Conservation (phyloP, 306 rosid species). For the Trifolium pratense region DNA sequence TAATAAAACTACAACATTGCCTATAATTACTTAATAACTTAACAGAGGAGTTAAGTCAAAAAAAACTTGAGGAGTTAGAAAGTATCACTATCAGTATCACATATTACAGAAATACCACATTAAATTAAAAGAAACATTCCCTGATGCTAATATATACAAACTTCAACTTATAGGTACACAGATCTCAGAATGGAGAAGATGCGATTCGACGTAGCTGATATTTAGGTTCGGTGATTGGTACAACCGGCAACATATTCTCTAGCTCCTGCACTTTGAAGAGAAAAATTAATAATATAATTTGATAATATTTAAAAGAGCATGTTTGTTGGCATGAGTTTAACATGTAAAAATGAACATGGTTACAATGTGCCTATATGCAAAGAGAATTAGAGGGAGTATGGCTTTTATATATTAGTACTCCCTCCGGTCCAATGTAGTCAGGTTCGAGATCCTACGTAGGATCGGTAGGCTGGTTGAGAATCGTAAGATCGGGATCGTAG, state of each 20-base stretch:
- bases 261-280: constrained; percentile 66
- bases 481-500: no score
- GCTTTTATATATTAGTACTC: background rate
- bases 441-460: no score
- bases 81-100: no score
- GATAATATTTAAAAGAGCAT: constrained; percentile 6
- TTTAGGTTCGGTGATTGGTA: constrained; percentile 82
- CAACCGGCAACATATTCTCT: constrained; percentile 68
- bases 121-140: constrained; percentile 29
- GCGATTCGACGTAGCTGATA: constrained; percentile 90
- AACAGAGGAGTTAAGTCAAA: constrained; percentile 11
- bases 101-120: constrained; percentile 37
- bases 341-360: background rate
- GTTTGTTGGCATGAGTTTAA: background rate
- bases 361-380: background rate
- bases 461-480: no score
- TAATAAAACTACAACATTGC: constrained; percentile 41
- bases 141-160: constrained; percentile 45
- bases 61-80: no score
- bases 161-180: constrained; percentile 46
- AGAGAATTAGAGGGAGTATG: background rate
- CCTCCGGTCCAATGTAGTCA: no score
- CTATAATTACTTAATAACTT: constrained; percentile 34
- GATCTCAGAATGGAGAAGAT: constrained; percentile 73
- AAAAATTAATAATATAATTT: background rate